A percentile compares a stretch with the other conserved stretches of the same genome.
Conservation (phyloP, 495 filamentous ascomycete genomes). For the Elasticomyces elasticus region DNA sequence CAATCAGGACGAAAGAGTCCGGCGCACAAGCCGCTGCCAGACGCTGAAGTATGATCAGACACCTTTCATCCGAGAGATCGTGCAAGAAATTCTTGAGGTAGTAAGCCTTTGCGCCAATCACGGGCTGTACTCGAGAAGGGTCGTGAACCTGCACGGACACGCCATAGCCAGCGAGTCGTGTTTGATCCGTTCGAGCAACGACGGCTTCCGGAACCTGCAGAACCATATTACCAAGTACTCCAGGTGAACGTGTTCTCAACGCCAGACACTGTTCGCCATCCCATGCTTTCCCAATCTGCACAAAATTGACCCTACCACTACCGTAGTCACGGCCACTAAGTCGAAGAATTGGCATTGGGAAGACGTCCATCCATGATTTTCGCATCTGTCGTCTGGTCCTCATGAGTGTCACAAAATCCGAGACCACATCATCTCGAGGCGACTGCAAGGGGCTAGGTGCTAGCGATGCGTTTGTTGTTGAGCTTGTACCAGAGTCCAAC, state of each 20-base stretch:
- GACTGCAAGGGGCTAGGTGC: not conserved
- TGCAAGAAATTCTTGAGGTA: slow-evolving; percentile 41
- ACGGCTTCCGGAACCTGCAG: not conserved
- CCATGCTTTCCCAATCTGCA: not conserved
- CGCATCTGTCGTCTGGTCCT: not conserved
- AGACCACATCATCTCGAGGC: not conserved
- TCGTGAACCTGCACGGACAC: not conserved
- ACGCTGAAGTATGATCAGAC: slow-evolving; percentile 32
- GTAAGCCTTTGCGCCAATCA: slow-evolving; percentile 34
- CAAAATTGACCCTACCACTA: not conserved
- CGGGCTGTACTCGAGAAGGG: not conserved
- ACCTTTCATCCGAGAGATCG: slow-evolving; percentile 37
- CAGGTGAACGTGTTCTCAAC: not conserved
- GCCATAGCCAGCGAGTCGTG: not conserved
- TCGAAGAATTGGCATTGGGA: not conserved
- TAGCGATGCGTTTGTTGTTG: not conserved
- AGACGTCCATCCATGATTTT: not conserved
- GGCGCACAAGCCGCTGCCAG: slow-evolving; percentile 29
- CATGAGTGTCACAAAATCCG: not conserved
- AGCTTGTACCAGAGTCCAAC: not conserved
- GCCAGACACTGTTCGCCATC: not conserved
- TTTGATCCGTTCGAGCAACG: not conserved
- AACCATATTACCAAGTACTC: not conserved
- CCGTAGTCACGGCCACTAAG: not conserved
- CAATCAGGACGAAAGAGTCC: slow-evolving; percentile 37